phyloP scores from a whole-genome alignment of 306 rosid species.

The Cicer chorassanicum region DNA sequence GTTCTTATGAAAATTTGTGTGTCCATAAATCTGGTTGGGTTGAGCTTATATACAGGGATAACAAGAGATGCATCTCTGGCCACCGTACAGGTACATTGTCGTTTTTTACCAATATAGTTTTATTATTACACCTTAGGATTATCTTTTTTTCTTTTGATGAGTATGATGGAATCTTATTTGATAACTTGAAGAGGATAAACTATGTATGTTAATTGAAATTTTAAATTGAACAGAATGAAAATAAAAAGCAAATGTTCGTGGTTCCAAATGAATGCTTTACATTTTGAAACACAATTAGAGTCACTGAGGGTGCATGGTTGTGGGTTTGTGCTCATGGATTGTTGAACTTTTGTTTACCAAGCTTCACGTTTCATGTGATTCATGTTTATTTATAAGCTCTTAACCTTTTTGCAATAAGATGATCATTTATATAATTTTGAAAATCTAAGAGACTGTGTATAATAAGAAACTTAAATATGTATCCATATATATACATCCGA shows the following conservation, averaged over 20 bases:
- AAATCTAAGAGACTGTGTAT: no score
- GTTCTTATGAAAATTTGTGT: conserved; percentile 67
- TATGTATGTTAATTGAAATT: neutral
- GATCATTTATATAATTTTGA: no score
- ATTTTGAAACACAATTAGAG: neutral
- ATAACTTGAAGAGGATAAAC: conserved; percentile 7
- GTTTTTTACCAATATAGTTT: neutral
- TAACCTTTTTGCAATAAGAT: no score
- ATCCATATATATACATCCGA: no score
- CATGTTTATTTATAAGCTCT: no score
- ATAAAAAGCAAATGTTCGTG: neutral
- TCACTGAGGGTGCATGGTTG: conserved; percentile 13
- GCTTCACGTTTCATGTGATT: no score
- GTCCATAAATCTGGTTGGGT: conserved; percentile 69
- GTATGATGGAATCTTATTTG: conserved; percentile 10
- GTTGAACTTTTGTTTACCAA: no score
- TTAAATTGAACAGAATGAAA: neutral
- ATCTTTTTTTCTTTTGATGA: neutral
- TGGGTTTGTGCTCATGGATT: neutral
- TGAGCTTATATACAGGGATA: conserved; percentile 75
- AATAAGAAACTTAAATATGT: no score
- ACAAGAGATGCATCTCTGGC: conserved; percentile 84
- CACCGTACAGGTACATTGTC: conserved; percentile 76
- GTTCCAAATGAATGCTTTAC: neutral
- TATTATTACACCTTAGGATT: neutral